Evolutionary conservation across 2,329 filamentous ascomycete species (phyloP).

Genomic region (Neopestalotiopsis sp.): DNA sequence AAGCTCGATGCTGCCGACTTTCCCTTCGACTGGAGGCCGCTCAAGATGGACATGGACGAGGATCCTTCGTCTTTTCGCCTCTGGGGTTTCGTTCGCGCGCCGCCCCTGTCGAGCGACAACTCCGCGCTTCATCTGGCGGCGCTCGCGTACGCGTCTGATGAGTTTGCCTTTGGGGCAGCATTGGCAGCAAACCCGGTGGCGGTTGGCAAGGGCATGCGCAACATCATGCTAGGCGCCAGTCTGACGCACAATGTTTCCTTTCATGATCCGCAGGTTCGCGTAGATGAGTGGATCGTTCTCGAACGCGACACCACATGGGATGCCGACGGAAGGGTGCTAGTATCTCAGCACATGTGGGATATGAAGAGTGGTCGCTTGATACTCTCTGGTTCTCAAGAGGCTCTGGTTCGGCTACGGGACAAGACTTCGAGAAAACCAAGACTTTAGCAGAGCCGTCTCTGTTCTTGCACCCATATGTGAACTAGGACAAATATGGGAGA

Average conservation of each 20-base stretch:
- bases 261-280: constrained; percentile 17
- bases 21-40: constrained; percentile 12
- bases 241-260: constrained; percentile 24
- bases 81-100: constrained; percentile 1
- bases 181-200: constrained; percentile 15
- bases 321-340: constrained; percentile 17
- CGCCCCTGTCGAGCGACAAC: background rate
- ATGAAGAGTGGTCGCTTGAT: constrained; percentile 16
- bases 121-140: constrained; percentile 18
- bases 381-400: constrained; percentile 20
- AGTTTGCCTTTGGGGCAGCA: constrained; percentile 19
- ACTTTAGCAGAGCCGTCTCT: background rate
- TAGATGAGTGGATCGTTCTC: constrained; percentile 20
- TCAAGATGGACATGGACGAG: background rate
- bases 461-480: no score
- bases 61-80: constrained; percentile 3
- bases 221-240: constrained; percentile 21
- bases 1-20: constrained; percentile 9
- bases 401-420: constrained; percentile 15
- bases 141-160: constrained; percentile 23
- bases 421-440: background rate
- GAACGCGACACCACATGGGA: constrained; percentile 24
- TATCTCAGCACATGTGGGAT: constrained; percentile 20
- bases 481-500: no score
- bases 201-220: constrained; percentile 13